Conservation (phyloP, 83 land plant genomes). For the Thuja plicata region DNA sequence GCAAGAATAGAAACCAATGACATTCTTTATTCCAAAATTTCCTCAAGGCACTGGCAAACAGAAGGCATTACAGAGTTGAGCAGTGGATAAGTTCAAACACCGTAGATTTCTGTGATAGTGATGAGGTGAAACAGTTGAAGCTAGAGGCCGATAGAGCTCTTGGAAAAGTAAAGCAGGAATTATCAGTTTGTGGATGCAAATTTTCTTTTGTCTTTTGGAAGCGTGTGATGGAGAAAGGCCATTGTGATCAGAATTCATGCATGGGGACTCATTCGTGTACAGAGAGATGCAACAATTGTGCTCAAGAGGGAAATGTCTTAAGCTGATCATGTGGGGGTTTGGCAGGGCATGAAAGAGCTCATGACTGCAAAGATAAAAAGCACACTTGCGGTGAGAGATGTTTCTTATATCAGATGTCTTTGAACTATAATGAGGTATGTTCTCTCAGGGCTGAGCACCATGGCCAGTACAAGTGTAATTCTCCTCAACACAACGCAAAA, state of each 20-base stretch:
- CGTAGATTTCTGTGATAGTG: conserved; percentile 12
- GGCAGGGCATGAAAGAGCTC: background rate
- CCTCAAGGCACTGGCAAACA: conserved; percentile 19
- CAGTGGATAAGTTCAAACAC: conserved; percentile 30
- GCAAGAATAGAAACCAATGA: conserved; percentile 17
- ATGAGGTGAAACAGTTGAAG: conserved; percentile 29
- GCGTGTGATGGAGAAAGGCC: no score
- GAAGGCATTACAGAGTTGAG: conserved; percentile 20
- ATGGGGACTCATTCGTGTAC: no score
- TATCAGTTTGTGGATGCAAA: conserved; percentile 29
- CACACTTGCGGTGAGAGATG: conserved; percentile 31
- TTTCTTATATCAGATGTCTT: conserved; percentile 6
- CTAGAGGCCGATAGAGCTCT: conserved; percentile 18
- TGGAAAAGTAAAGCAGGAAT: conserved; percentile 15
- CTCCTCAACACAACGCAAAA: conserved; percentile 31
- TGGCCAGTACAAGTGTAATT: conserved; percentile 37
- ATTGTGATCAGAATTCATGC: no score
- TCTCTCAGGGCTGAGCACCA: conserved; percentile 14
- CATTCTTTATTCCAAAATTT: conserved; percentile 21
- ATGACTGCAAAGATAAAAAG: conserved; percentile 21
- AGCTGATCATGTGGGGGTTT: no score
- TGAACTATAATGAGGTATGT: conserved; percentile 29
- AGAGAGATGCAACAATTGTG: no score
- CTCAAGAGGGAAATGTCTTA: no score
- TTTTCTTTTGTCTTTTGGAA: background rate